Evolutionary conservation across 78 protist genomes (phyloP).

Genomic region (Guillardia theta): DNA sequence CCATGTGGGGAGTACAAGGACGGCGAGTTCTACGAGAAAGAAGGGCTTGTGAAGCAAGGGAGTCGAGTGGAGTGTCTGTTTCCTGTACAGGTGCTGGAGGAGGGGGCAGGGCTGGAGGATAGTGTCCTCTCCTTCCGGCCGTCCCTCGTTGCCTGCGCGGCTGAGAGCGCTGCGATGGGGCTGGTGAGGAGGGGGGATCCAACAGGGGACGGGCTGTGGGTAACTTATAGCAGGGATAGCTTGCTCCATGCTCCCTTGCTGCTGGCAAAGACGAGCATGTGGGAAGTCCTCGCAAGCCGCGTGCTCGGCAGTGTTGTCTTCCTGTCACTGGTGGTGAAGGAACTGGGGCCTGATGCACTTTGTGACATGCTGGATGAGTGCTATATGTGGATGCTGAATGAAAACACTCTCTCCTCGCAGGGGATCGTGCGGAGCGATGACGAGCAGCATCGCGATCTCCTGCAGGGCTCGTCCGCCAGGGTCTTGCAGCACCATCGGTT

Average conservation of each 20-base stretch:
- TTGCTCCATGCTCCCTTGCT: not conserved
- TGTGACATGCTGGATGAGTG: not conserved
- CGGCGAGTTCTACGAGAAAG: not conserved
- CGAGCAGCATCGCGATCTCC: not conserved
- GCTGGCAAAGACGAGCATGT: not conserved
- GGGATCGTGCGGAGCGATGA: not conserved
- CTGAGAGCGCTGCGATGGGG: not conserved
- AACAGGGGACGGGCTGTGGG: constrained; percentile 1
- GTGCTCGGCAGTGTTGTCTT: not conserved
- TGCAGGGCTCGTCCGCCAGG: not conserved
- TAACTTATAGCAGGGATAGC: not conserved
- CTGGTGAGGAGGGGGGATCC: not conserved
- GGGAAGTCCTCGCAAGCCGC: not conserved
- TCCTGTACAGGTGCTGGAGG: not conserved
- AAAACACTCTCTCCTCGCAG: not conserved
- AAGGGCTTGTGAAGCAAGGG: not conserved
- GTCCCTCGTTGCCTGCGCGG: not conserved
- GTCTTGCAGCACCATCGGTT: not conserved
- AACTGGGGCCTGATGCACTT: not conserved
- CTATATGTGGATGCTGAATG: not conserved
- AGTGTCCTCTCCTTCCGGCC: too few species aligned
- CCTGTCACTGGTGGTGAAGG: not conserved
- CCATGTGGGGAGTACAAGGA: not conserved
- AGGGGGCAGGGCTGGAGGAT: not conserved
- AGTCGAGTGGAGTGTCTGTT: not conserved